These are phyloP conservation scores for Aspergillus bertholletiae DNA, from an alignment of 495 filamentous ascomycete species.

Conservation along the genomic window DNA sequence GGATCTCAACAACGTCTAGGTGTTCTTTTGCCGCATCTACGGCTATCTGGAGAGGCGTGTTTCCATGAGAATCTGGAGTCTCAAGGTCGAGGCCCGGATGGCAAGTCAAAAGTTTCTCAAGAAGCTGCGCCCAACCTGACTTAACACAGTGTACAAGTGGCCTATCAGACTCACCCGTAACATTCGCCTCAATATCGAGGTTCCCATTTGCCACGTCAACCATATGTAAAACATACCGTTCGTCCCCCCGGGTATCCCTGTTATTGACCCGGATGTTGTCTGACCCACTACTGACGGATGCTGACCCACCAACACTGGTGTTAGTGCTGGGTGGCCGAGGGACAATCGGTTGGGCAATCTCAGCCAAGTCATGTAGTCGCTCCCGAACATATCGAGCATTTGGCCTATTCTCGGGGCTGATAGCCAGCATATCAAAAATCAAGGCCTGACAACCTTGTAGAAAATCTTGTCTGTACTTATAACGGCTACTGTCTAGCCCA, in stretches of 20 bases:
- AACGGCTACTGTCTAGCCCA: background rate
- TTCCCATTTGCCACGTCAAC: no score
- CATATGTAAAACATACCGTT: no score
- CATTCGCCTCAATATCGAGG: background rate
- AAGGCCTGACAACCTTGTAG: background rate
- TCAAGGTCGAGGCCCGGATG: background rate
- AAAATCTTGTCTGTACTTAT: background rate
- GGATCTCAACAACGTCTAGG: background rate
- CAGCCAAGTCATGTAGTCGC: background rate
- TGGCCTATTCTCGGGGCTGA: background rate
- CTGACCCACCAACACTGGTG: background rate
- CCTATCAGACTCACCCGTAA: background rate
- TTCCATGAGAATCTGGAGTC: background rate
- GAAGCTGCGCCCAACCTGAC: background rate
- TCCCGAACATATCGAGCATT: background rate
- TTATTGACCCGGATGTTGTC: background rate
- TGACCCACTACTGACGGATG: background rate
- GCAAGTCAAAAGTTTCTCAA: background rate
- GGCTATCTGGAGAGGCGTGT: slow-evolving; percentile 8
- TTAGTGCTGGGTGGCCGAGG: background rate
- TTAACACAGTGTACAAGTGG: slow-evolving; percentile 3
- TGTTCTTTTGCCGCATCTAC: background rate
- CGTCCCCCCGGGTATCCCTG: background rate
- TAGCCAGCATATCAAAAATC: background rate
- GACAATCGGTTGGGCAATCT: background rate